Conservation (phyloP, 2,329 filamentous ascomycete species). For the Coniella lustricola region DNA sequence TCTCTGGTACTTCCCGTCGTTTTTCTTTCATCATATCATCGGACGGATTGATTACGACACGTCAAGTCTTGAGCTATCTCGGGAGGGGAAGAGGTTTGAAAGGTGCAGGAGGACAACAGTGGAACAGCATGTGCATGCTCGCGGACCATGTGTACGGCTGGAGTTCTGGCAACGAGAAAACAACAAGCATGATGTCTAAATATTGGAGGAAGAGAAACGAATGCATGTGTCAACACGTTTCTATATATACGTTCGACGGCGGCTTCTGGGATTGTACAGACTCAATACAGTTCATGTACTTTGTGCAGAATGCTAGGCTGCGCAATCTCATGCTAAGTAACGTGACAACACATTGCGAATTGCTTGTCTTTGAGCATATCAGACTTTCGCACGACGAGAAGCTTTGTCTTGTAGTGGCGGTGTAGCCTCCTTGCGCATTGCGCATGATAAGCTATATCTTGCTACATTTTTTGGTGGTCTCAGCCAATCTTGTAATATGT, state of each 20-base stretch:
- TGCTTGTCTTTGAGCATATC: too few relatives aligned
- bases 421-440: too few relatives aligned
- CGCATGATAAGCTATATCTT: too few relatives aligned
- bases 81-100: not conserved
- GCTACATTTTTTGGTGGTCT: too few relatives aligned
- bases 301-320: too few relatives aligned
- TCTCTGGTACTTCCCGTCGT: slow-evolving; percentile 27
- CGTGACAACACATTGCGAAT: too few relatives aligned
- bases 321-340: too few relatives aligned
- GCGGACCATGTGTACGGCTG: not conserved
- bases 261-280: not conserved
- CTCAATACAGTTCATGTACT: too few relatives aligned
- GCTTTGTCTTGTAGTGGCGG: too few relatives aligned
- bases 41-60: not conserved
- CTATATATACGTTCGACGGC: not conserved
- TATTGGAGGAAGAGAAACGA: not conserved
- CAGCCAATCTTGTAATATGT: too few relatives aligned
- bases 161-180: not conserved
- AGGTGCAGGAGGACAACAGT: not conserved
- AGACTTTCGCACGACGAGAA: too few relatives aligned
- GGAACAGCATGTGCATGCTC: not conserved
- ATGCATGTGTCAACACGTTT: not conserved
- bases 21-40: slow-evolving; percentile 8
- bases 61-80: not conserved
- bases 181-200: not conserved